These are phyloP conservation scores for Ophiostoma himal-ulmi DNA, from an alignment of 2,329 filamentous ascomycete species.

Conservation along the genomic window DNA sequence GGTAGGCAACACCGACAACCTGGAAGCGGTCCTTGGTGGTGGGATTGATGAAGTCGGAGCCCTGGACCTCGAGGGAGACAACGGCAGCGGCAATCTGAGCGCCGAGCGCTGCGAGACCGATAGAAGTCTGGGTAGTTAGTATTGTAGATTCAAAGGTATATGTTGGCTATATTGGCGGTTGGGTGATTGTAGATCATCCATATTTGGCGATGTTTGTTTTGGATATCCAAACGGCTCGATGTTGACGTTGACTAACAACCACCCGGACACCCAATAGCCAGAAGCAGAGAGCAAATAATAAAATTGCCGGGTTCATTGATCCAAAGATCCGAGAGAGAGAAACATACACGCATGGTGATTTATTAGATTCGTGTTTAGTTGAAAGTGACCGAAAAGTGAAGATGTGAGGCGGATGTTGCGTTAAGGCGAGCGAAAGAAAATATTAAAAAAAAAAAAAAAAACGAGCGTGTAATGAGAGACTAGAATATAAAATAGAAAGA, in stretches of 20 bases:
- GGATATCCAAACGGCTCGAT: background rate
- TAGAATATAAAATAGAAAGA: conserved; percentile 14
- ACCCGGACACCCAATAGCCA: background rate
- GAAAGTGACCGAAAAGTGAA: background rate
- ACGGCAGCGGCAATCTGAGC: conserved; percentile 52
- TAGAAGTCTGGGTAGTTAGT: conserved; percentile 33
- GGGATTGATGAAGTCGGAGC: conserved; percentile 55
- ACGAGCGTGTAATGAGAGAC: conserved; percentile 6
- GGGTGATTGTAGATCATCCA: background rate
- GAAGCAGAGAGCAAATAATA: background rate
- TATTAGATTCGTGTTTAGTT: background rate
- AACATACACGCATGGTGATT: conserved; percentile 22
- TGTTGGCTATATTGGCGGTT: background rate
- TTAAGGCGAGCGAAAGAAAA: background rate
- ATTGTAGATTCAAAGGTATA: background rate
- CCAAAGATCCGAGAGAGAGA: background rate
- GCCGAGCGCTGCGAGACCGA: conserved; percentile 48
- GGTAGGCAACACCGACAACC: conserved; percentile 63
- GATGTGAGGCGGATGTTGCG: background rate
- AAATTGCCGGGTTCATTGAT: background rate
- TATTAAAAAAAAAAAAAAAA: background rate
- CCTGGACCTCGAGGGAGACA: conserved; percentile 50
- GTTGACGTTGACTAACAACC: background rate
- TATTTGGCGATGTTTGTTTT: background rate
- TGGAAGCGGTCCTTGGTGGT: conserved; percentile 56